Base-by-base conservation (phyloP, 1,284 basidiomycete genomes). In the Sanguinoderma infundibulare region DNA sequence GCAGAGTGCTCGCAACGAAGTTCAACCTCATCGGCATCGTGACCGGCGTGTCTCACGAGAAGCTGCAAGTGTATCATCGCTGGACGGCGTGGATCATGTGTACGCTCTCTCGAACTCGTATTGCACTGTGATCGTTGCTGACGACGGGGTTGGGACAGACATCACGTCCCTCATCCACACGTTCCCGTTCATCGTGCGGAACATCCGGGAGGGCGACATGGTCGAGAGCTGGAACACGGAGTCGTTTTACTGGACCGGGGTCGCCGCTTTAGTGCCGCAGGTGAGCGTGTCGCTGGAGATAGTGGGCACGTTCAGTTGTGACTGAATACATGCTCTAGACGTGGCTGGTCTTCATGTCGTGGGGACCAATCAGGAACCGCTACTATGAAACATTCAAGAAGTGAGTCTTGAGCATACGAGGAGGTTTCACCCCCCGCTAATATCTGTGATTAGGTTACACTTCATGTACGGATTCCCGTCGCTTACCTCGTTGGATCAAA, bases 61-160 rank as follows among this genome's bases (percentile, higher is more conserved):
- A 78, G 66, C 74, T 81, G 1, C 79, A 81, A 61, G 77, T 80
- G 8, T 78, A 75, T 65, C 80, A 81, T 61, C 77, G 78, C 40
- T 79, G 79, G 74, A 64, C 76, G 0, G 75, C 75, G 5, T 66
- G 74, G 59, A 59, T 76, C 32, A 76, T 77, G 74, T 76, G 75
- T 77, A 63, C 12, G 74, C 65, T 15, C n/a, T n/a, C 8, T n/a
- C 22, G 42, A 15, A 14, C 12, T 15, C 14, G 5, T 46, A 20
- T 47, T 60, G 64, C 39, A 66, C 64, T 59, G 36, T 49, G 15
- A 49, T 53, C 46, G n/a, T 15, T 12, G 24, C 14, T 34, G 30
- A 32, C 44, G 5, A 51, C 35, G 42, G 42, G 42, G 17, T 46
- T 15, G 14, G n/a, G 14, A 5, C 60, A 77, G 75, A 73, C 46